Base-by-base conservation (phyloP, 108 stramenopile species). In the Schizochytrium sp. region DNA sequence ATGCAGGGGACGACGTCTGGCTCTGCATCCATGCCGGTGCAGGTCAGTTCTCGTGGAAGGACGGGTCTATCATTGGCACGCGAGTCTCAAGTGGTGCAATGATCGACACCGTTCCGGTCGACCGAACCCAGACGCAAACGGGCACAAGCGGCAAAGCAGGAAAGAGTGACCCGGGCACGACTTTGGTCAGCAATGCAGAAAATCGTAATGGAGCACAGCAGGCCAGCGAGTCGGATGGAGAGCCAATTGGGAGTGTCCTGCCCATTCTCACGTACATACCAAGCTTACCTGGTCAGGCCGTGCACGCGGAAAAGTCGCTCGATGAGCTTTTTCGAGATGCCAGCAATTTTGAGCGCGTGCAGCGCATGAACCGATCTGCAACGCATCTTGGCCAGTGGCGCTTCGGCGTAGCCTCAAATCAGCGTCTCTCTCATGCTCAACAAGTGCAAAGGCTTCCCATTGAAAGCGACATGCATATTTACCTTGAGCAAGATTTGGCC, bases 21-120 rank as follows among this genome's bases (percentile, higher is more conserved):
- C 76, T 83, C 51, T 83, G 76, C 28, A 83, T 83, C 51, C 76
- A 83, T 23, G 43, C 6, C 6, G 76, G 76, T 12, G 25, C 28
- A n/a, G 76, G 76, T 10, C 76, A 83, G 6, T 83, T 83, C n/a
- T 83, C 76, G 10, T 83, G 76, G 76, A 83, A 83, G 28, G 76
- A 83, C 48, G 76, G 76, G 0, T 83, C 76, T 4, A 53, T 83
- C 12, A 53, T 83, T 53, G 76, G 76, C 0, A 53, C 76, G 48
- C 76, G 76, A 6, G 76, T 83, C 76, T 53, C 76, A 12, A 28
- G 76, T 16, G 76, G 76, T 6, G 76, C 76, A 14, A 83, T 25
- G 25, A 83, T 83, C 28, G 76, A 83, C 48, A 83, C 76, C n/a
- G 76, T 83, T 23, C 51, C 76, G 1, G 51, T 83, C 19, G 76